Base-by-base conservation (phyloP, 2,329 filamentous ascomycete genomes). In the Microsporum audouinii region DNA sequence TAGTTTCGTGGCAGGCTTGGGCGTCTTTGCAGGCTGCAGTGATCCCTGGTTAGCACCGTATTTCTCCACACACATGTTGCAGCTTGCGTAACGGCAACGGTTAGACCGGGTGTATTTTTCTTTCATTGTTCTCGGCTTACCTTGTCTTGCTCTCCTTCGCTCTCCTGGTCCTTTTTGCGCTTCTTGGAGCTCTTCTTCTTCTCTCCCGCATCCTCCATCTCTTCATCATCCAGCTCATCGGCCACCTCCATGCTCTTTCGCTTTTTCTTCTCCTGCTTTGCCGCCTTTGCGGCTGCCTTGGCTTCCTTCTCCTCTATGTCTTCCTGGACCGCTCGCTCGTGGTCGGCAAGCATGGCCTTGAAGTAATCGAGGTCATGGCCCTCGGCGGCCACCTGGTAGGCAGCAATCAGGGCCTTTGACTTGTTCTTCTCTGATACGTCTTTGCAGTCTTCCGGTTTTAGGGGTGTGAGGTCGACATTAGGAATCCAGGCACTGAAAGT, bases 151-250 rank as follows among this genome's bases (percentile, higher is more conserved):
- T 86, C 83, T 63, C 79, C 80, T 43, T 83, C 84, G 0, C 75
- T 77, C 27, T 78, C 80, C 70, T 89, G 87, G 82, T 95, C 95
- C 68, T 91, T 87, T 82, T 96, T 96, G 81, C 96, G 96, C 82
- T 88, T 88, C 5, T 76, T 76, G 57, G 76, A 76, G 71, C 82
- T 82, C 5, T 80, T 71, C 70, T 81, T 81, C 72, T 82, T 81
- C 63, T 76, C 73, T 29, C 73, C 68, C 31, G 70, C 79, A 31
- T 77, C 78, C 66, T 66, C 76, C 71, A 76, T 80, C 62, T 82
- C 81, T 31, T 86, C 84, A 38, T 82, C 79, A 39, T 81, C 80
- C 6, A 72, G 74, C 27, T 80, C 82, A 55, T 79, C 79, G 6
- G 73, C 77, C 62, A 77, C 73, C 27, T 73, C 75, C 64, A 73